Conservation (phyloP, 2,329 filamentous ascomycete genomes). For the Verticillium longisporum region DNA sequence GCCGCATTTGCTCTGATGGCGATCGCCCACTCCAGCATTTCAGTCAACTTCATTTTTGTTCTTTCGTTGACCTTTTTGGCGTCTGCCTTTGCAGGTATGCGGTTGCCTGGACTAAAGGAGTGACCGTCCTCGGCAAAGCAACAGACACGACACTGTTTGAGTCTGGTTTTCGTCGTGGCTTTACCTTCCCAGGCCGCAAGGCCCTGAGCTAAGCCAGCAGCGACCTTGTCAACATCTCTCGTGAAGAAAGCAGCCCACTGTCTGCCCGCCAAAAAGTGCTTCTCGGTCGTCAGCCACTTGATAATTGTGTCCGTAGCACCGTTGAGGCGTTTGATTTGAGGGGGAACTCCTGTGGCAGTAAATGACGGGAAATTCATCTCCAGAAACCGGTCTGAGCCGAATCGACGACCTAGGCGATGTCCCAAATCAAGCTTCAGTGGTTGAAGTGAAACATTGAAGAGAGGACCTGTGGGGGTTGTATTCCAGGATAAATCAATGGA, state of each 20-base stretch:
- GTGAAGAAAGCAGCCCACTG: conserved; percentile 41
- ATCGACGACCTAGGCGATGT: conserved; percentile 46
- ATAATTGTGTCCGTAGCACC: conserved; percentile 25
- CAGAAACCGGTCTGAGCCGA: conserved; percentile 52
- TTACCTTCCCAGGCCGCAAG: background rate
- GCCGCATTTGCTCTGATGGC: conserved; percentile 33
- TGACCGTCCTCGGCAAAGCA: conserved; percentile 50
- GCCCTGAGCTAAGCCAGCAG: conserved; percentile 17
- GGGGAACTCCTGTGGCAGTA: conserved; percentile 17
- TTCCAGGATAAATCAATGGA: conserved; percentile 28
- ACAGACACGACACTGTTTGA: conserved; percentile 32
- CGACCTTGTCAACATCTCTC: conserved; percentile 29
- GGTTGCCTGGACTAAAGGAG: conserved; percentile 23
- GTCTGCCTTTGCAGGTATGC: conserved; percentile 17
- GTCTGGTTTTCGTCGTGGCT: conserved; percentile 7
- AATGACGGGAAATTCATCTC: conserved; percentile 45
- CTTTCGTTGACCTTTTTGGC: conserved; percentile 14
- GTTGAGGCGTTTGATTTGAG: conserved; percentile 21
- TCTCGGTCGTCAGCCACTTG: conserved; percentile 29
- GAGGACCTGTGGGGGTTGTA: conserved; percentile 23
- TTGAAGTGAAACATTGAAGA: conserved; percentile 39
- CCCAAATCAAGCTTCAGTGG: conserved; percentile 41
- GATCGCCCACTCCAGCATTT: conserved; percentile 48
- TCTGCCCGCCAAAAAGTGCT: conserved; percentile 38
- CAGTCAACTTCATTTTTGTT: conserved; percentile 25